Base-by-base conservation (phyloP, 495 filamentous ascomycete species). In the Elasticomyces elasticus region DNA sequence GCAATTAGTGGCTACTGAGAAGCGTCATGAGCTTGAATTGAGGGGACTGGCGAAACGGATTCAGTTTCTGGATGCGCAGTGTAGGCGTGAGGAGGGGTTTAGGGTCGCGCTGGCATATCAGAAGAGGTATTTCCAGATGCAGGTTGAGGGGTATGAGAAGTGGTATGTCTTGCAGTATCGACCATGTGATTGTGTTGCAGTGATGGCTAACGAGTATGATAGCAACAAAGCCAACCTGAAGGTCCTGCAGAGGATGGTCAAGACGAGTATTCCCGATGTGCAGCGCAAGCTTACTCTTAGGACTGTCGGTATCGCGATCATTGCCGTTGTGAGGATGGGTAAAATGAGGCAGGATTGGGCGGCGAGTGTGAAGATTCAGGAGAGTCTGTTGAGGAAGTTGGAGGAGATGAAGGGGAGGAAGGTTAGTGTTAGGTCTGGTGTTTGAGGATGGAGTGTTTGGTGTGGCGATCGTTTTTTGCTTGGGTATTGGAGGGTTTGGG, bases 131-230 rank as follows among this genome's bases (percentile, higher is more conserved):
- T 73, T 87, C 59, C 62, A 83, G 58, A 81, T 92, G 77, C 85
- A 90, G 69, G 80, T 97, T 47, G 80, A 84, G 66, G 79, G 81
- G 69, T 89, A 78, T 66, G 79, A 78, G 61, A 82, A 85, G 71
- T 98, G 91, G 92, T 96, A 81, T 62, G 87, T 82, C 58, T 63
- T n/a, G n/a, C n/a, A n/a, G n/a, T n/a, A n/a, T n/a, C n/a, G n/a
- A n/a, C n/a, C n/a, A n/a, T n/a, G n/a, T n/a, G n/a, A 33, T 54
- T 38, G 17, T 56, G 37, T 55, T 25, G 0, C 9, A 31, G 57
- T 37, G 45, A 12, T 22, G 12, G 17, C 40, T 64, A 58, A 63
- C 61, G 42, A 7, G 20, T 31, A 61, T 20, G 12, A 49, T 70
- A 96, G 91, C 68, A 98, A 96, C 74, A 83, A 91, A 69, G 87